These are phyloP conservation scores for Aspergillus udagawae DNA, from an alignment of 2,329 filamentous ascomycete species.

Conservation along the genomic window DNA sequence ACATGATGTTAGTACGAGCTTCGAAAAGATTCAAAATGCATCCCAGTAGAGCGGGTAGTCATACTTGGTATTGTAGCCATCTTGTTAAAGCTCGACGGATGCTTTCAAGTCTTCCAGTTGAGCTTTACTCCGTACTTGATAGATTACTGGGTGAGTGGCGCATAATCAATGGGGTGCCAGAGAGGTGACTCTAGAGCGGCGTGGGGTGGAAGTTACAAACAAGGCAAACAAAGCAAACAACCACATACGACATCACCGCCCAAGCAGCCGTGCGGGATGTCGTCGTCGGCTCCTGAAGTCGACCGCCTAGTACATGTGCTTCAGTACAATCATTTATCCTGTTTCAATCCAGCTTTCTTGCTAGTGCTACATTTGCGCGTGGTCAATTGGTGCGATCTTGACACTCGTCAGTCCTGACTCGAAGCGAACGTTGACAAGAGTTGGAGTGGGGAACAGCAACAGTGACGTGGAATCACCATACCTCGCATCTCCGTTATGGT, in stretches of 20 bases:
- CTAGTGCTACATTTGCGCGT: neutral
- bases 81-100: conserved; percentile 9
- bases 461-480: conserved; percentile 6
- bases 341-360: neutral
- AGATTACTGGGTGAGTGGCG: conserved; percentile 7
- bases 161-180: conserved; percentile 14
- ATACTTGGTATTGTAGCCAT: conserved; percentile 58
- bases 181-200: conserved; percentile 11
- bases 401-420: neutral
- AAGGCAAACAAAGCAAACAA: conserved; percentile 25
- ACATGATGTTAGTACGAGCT: conserved; percentile 19
- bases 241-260: conserved; percentile 9
- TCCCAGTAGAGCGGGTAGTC: conserved; percentile 12
- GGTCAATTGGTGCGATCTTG: neutral
- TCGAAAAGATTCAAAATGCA: neutral
- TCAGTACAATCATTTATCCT: neutral
- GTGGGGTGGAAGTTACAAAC: conserved; percentile 29
- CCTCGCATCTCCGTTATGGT: conserved; percentile 26
- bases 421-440: conserved; percentile 2
- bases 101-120: conserved; percentile 3
- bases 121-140: neutral
- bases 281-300: conserved; percentile 8
- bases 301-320: conserved; percentile 1
- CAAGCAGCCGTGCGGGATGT: conserved; percentile 5
- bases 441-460: neutral